Percentiles rank a stretch among this genome's conserved stretches.
These are phyloP conservation scores for Eruca vesicaria DNA, from an alignment of 441 rosid species.

Conservation along the genomic window DNA sequence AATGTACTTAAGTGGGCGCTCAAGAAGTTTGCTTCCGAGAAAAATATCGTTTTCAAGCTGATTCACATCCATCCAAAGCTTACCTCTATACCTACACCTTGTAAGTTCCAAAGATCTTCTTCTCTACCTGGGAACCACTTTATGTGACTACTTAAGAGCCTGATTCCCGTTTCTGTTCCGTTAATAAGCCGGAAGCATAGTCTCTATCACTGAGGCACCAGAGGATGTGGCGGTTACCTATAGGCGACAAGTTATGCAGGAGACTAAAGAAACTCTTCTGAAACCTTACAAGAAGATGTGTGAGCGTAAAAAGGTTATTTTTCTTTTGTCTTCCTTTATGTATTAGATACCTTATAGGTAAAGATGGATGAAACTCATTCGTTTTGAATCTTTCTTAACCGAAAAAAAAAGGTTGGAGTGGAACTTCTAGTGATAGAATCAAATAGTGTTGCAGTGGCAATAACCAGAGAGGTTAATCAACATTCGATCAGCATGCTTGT, in stretches of 20 bases:
- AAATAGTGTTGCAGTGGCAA: slow-evolving; percentile 62
- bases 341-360: neutral
- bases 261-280: slow-evolving; percentile 47
- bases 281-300: slow-evolving; percentile 69
- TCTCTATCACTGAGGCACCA: slow-evolving; percentile 71
- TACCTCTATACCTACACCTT: slow-evolving; percentile 65
- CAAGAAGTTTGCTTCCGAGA: slow-evolving; percentile 63
- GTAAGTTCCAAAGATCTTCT: slow-evolving; percentile 42
- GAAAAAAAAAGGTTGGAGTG: slow-evolving; percentile 59
- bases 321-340: neutral
- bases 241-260: slow-evolving; percentile 63
- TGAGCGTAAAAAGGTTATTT: slow-evolving; percentile 22
- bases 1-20: slow-evolving; percentile 72
- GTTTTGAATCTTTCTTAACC: neutral
- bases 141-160: neutral
- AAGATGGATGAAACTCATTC: neutral
- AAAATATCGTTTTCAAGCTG: slow-evolving; percentile 52
- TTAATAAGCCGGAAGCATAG: slow-evolving; percentile 62
- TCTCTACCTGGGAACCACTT: neutral
- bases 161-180: neutral
- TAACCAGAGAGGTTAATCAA: slow-evolving; percentile 63
- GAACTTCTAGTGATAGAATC: slow-evolving; percentile 62
- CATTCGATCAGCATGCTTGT: slow-evolving; percentile 32
- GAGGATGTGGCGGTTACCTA: slow-evolving; percentile 76
- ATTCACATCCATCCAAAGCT: slow-evolving; percentile 65